Evolutionary conservation across 2,329 filamentous ascomycete species (phyloP).

Genomic region (Ophiocordyceps camponoti-leonardi): DNA sequence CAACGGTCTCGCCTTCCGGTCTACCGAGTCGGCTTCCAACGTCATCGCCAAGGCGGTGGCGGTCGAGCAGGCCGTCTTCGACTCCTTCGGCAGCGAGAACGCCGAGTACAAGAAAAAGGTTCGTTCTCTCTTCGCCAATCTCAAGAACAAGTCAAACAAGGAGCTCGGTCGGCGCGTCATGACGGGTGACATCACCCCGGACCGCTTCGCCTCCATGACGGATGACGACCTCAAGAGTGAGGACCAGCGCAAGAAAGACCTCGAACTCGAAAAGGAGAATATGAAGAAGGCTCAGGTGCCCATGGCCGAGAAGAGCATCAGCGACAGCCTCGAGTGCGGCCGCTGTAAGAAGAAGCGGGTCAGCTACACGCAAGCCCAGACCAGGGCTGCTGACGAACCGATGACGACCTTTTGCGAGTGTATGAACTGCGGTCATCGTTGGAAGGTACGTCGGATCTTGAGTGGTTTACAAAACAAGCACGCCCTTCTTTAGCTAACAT

Average conservation of each 20-base stretch:
- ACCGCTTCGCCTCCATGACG: constrained; percentile 69
- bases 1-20: constrained; percentile 64
- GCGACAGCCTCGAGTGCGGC: constrained; percentile 71
- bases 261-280: constrained; percentile 71
- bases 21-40: constrained; percentile 50
- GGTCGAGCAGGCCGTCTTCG: constrained; percentile 65
- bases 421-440: constrained; percentile 50
- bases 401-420: constrained; percentile 65
- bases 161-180: constrained; percentile 63
- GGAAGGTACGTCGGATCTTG: constrained; percentile 41
- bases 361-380: constrained; percentile 92
- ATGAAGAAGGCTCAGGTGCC: constrained; percentile 96
- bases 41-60: constrained; percentile 64
- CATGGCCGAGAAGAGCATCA: constrained; percentile 80
- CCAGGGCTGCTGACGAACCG: constrained; percentile 85
- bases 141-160: constrained; percentile 81
- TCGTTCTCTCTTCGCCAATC: constrained; percentile 80
- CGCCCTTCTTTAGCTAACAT: background rate
- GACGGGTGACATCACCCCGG: constrained; percentile 51
- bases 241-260: constrained; percentile 60
- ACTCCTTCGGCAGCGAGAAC: constrained; percentile 50
- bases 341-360: constrained; percentile 91
- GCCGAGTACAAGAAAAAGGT: constrained; percentile 74
- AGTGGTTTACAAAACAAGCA: background rate
- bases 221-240: constrained; percentile 83